Base-by-base conservation (phyloP, 2,329 filamentous ascomycete genomes). In the Stachybotrys chartarum region DNA sequence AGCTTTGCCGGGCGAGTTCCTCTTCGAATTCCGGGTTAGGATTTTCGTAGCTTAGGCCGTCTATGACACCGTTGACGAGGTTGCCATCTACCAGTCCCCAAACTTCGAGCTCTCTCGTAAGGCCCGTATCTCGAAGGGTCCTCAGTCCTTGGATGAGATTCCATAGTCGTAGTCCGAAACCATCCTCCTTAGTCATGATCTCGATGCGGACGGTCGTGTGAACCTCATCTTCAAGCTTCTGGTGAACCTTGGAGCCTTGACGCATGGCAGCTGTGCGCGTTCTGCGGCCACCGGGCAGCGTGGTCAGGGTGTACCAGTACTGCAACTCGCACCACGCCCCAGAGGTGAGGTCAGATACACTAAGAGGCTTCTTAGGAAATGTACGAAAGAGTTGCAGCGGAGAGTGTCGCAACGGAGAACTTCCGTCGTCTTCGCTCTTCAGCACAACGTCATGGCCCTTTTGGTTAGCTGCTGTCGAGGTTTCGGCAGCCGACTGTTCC, bases 311-410 rank as follows among this genome's bases (percentile, higher is more conserved):
- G 72, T 95, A 97, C 78, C 85, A 91, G 65, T 96, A 95, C 69
- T 97, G 92, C 57, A 97, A 71, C 71, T 99, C 93, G 69, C 94
- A 99, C 94, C 94, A 99, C 7, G 92, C 87, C 2, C 92, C 92
- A 1, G 90, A 88, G 0, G 92, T 84, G 30, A 97, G 74, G 69
- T 99, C 94, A 3, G 90, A 91, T 1, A 97, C 94, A 0, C 89
- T 91, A 7, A 97, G 79, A 0, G 89, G 84, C 66, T 90, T 93
- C 65, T 80, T 86, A 0, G 90, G 90, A 55, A 81, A 85, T 1
- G 84, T 84, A 44, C 92, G 86, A 64, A 96, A 96, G 39, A 88
- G 84, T 59, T 91, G 80, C 2, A 97, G 73, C 0, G 91, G 92
- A 1, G 80, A 77, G 61, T 50, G 7, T 65, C 56, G 24, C 24